phyloP scores from a whole-genome alignment of 2,329 filamentous ascomycete genomes.

The Xylariaceae sp. region DNA sequence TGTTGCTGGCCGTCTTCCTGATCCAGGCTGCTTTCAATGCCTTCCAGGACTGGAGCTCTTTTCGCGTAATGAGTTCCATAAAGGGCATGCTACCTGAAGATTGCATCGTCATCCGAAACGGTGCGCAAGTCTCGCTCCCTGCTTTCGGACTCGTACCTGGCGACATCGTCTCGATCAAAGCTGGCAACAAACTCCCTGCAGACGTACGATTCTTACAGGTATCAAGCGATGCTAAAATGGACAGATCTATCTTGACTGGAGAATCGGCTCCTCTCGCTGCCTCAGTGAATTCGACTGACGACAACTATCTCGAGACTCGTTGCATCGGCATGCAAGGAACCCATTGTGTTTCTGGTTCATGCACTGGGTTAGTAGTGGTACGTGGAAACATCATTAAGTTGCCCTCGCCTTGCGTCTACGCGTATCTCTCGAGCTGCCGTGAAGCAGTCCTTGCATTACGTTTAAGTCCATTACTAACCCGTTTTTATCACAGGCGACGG shows the following conservation, averaged over 20 bases:
- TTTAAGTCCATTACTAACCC: neutral
- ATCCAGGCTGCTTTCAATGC: constrained; percentile 67
- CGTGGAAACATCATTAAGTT: neutral
- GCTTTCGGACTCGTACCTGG: constrained; percentile 66
- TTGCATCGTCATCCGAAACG: constrained; percentile 62
- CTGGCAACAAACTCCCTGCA: constrained; percentile 70
- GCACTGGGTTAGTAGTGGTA: constrained; percentile 60
- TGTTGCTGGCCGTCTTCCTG: constrained; percentile 65
- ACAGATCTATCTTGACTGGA: constrained; percentile 69
- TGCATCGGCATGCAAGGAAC: constrained; percentile 78
- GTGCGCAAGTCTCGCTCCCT: constrained; percentile 43
- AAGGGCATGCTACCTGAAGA: constrained; percentile 75
- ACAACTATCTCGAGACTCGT: constrained; percentile 72
- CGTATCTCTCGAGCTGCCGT: neutral
- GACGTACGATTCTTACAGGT: constrained; percentile 68
- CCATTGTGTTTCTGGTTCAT: constrained; percentile 67
- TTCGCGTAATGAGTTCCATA: constrained; percentile 74
- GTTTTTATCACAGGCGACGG: constrained; percentile 46
- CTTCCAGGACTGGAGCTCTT: constrained; percentile 73
- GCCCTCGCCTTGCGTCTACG: neutral
- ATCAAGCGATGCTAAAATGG: constrained; percentile 67
- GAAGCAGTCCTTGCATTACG: neutral
- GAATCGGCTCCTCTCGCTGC: constrained; percentile 56
- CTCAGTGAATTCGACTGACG: constrained; percentile 62
- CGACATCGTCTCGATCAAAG: constrained; percentile 64